Evolutionary conservation across 1,139 yeast genomes (phyloP).

Genomic region (Debaryomyces nepalensis): DNA sequence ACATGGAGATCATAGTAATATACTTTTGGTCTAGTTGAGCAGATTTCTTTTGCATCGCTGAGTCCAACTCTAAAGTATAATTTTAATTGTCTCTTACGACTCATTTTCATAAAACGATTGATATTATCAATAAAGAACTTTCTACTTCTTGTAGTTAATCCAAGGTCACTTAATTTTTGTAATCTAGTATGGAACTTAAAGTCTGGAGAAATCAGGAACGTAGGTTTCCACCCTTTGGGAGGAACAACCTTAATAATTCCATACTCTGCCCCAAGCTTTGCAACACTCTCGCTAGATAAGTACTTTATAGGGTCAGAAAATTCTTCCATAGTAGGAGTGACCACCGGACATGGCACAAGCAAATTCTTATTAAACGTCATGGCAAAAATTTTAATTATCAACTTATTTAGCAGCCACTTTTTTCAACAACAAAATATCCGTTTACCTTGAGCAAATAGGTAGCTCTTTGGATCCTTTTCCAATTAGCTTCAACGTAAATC

Average conservation of each 20-base stretch:
- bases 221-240: slow-evolving; percentile 59
- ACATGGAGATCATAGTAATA: slow-evolving; percentile 61
- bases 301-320: slow-evolving; percentile 66
- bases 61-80: slow-evolving; percentile 28
- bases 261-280: slow-evolving; percentile 56
- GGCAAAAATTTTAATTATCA: neutral
- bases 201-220: slow-evolving; percentile 54
- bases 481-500: neutral
- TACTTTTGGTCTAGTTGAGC: slow-evolving; percentile 43
- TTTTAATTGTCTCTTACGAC: slow-evolving; percentile 34
- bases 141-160: slow-evolving; percentile 64
- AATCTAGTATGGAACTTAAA: slow-evolving; percentile 69
- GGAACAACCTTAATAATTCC: slow-evolving; percentile 73
- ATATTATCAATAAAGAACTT: slow-evolving; percentile 63
- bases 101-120: slow-evolving; percentile 58
- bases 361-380: slow-evolving; percentile 30
- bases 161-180: slow-evolving; percentile 67
- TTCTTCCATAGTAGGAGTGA: slow-evolving; percentile 58
- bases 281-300: slow-evolving; percentile 54
- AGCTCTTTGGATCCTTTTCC: too few species aligned
- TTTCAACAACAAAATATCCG: neutral
- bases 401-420: neutral
- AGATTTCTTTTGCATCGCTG: slow-evolving; percentile 25
- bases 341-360: slow-evolving; percentile 55
- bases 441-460: too few species aligned